Evolutionary conservation across 1,284 basidiomycete species (phyloP), one percentile per base, ranked within the genome.

Genomic region (Ganoderma lingzhi): DNA sequence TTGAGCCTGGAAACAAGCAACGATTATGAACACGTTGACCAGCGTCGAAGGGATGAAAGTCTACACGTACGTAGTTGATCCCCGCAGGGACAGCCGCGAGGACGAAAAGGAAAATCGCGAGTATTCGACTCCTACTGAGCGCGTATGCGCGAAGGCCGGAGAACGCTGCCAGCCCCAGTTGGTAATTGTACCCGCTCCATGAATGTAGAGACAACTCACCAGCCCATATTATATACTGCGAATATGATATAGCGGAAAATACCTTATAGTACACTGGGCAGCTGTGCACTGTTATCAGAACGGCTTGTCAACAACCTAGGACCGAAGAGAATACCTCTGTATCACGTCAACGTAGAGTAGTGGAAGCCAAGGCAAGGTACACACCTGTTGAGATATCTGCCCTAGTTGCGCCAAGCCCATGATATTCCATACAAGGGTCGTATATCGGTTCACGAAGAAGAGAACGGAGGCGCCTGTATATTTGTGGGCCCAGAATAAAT

Each of bases 401-500:
- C 4, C 60, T 0, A 62, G 28, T 15, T 62, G 60, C 12, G 41
- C 60, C 23, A 62, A 62, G 17, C 39, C 28, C 39, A 42, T 42
- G 17, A 51, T 51, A 17, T 63, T 63, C 45, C 45, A 44, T 15
- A 30, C 28, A 28, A 73, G 28, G n/a, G 45, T 41, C 8, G 44
- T 41, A 41, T 73, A 73, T 51, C 70, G 60, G 42, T 58, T 71
- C 3, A 66, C 23, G 37, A 69, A 48, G 59, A 68, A 73, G 30
- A 73, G 51, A 23, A 59, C 8, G 19, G 69, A 71, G 42, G 59
- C 59, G 30, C 41, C 56, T 8, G 42, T 59, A 12, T 39, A 56
- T 42, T 17, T 37, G 23, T 3, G 17, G 17, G 12, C 32, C 71
- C 71, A 73, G 42, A 73, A 69, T 4, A 65, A 42, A 48, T 66